phyloP scores from a whole-genome alignment of 352 stramenopile species.

The Bremia lactucae region DNA sequence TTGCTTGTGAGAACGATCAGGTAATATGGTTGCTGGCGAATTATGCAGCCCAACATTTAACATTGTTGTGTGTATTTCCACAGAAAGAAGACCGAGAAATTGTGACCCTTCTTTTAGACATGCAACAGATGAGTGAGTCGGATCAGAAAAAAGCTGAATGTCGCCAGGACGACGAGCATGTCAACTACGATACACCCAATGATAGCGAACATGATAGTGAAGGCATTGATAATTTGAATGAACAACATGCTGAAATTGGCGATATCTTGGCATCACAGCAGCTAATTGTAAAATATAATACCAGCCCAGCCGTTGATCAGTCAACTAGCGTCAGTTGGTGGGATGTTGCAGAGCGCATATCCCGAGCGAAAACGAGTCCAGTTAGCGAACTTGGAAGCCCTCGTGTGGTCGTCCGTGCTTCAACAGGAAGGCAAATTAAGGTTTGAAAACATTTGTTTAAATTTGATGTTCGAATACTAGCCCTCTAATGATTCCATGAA shows the following conservation, averaged over 20 bases:
- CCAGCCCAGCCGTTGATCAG: background rate
- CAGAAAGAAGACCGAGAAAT: slow-evolving; percentile 39
- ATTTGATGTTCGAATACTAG: background rate
- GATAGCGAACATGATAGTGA: slow-evolving; percentile 18
- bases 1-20: too few species aligned
- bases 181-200: slow-evolving; percentile 10
- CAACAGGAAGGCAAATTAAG: slow-evolving; percentile 13
- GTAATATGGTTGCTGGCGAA: too few species aligned
- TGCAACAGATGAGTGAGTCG: slow-evolving; percentile 26
- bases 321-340: slow-evolving; percentile 32
- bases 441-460: slow-evolving; percentile 9
- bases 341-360: slow-evolving; percentile 32
- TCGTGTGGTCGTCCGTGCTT: slow-evolving; percentile 18
- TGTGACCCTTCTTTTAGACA: slow-evolving; percentile 34
- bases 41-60: too few species aligned
- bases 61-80: too few species aligned
- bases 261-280: slow-evolving; percentile 63
- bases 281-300: slow-evolving; percentile 12
- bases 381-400: slow-evolving; percentile 45
- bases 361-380: slow-evolving; percentile 19
- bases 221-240: slow-evolving; percentile 8
- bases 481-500: slow-evolving; percentile 7
- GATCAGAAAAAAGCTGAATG: slow-evolving; percentile 4
- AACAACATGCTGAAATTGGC: slow-evolving; percentile 35
- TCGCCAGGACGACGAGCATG: slow-evolving; percentile 11